Evolutionary conservation across 73 alveolate species (phyloP).

Genomic region (Paramecium sexaurelia): DNA sequence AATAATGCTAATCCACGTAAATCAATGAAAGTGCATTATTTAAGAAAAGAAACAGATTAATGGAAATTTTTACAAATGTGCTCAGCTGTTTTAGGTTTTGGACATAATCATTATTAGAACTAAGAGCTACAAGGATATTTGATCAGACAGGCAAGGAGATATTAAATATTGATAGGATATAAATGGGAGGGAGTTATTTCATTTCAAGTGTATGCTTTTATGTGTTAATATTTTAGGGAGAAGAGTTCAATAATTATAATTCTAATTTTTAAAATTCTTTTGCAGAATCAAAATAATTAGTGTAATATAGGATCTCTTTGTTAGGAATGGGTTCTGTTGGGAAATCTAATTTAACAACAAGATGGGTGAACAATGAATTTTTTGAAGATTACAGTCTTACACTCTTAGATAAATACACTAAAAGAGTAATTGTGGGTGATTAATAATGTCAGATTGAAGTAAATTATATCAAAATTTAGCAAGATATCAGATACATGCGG

Average conservation of each 20-base stretch:
- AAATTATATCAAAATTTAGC: not conserved
- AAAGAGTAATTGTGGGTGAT: not conserved
- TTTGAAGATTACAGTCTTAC: slow-evolving; percentile 16
- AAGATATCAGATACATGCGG: slow-evolving; percentile 58
- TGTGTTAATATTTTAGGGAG: slow-evolving; percentile 2
- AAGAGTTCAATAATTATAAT: not conserved
- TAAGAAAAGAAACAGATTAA: slow-evolving; percentile 15
- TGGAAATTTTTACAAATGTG: slow-evolving; percentile 35
- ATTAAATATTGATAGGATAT: not conserved
- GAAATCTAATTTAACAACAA: slow-evolving; percentile 44
- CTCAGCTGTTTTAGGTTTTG: slow-evolving; percentile 3
- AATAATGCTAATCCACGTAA: slow-evolving; percentile 7
- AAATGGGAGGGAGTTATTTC: slow-evolving; percentile 19
- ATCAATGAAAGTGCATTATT: slow-evolving; percentile 26
- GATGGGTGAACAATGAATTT: slow-evolving; percentile 50
- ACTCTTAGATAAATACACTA: not conserved
- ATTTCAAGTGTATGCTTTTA: not conserved
- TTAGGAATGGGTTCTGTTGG: slow-evolving; percentile 63
- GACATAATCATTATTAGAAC: not conserved
- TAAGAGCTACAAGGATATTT: slow-evolving; percentile 25
- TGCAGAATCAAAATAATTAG: not conserved
- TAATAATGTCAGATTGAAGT: not conserved
- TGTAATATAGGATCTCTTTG: not conserved
- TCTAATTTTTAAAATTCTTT: slow-evolving; percentile 20
- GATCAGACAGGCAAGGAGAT: slow-evolving; percentile 43